A percentile compares a stretch with the other conserved stretches of the same genome.
phyloP scores from a whole-genome alignment of 2,329 filamentous ascomycete species.

The Trichophyton equinum region DNA sequence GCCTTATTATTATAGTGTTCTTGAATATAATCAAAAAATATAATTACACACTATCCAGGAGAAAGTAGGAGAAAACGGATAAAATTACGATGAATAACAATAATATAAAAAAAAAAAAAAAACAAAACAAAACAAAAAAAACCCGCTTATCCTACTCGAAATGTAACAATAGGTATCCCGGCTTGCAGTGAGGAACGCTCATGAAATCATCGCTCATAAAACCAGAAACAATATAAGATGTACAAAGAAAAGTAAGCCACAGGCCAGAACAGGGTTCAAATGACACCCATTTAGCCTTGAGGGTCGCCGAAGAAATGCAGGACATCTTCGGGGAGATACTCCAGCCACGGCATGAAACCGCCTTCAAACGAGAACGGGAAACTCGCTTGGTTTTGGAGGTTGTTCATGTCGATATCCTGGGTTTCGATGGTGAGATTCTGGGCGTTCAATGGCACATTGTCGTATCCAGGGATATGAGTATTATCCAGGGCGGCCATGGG shows the following conservation, averaged over 20 bases:
- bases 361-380: slow-evolving; percentile 36
- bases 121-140: background rate
- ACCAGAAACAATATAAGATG: background rate
- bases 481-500: background rate
- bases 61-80: background rate
- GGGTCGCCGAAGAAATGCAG: slow-evolving; percentile 41
- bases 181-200: background rate
- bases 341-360: slow-evolving; percentile 61
- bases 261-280: background rate
- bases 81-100: background rate
- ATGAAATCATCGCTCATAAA: slow-evolving; percentile 2
- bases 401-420: slow-evolving; percentile 63
- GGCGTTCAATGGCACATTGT: background rate
- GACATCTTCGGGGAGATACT: slow-evolving; percentile 57
- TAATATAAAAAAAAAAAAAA: too few species aligned
- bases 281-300: slow-evolving; percentile 12
- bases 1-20: too few species aligned
- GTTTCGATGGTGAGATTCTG: slow-evolving; percentile 47
- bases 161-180: background rate
- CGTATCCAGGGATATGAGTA: background rate
- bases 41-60: background rate
- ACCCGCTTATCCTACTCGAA: background rate
- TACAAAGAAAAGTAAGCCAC: background rate
- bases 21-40: background rate
- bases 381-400: slow-evolving; percentile 36